Evolutionary conservation across 2,329 filamentous ascomycete species (phyloP), one percentile per base, ranked within the genome.

Genomic region (Xylaria sp.): DNA sequence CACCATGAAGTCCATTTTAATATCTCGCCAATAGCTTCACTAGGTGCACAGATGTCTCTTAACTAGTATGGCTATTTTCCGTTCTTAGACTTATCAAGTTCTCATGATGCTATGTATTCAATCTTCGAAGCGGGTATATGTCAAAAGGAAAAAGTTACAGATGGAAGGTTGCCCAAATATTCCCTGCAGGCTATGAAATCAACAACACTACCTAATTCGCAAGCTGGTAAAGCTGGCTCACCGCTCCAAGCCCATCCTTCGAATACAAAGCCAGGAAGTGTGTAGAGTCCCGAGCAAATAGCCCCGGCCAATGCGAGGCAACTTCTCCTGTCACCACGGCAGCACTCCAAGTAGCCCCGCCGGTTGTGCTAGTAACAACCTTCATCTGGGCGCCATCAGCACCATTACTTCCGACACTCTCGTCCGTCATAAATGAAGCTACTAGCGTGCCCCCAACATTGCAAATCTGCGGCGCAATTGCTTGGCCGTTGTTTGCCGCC

Each of bases 381-480:
- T 80, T 80, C 73, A 79, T 78, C 54, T 77, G 74, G 13, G 71
- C 75, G n/a, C 76, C 75, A 41, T 76, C 75, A 33, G 71, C 62
- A 4, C 73, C 69, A 8, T 52, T 69, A 6, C 52, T 59, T 4
- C 67, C 72, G 6, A 72, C 69, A 59, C 82, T 81, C 72, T 85
- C 83, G 69, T 85, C 80, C 1, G 82, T 84, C 76, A 83, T 82
- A 74, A 85, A 85, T 65, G 80, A 82, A 0, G 78, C 79, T 1
- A 82, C 80, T 8, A 85, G 72, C 0, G 77, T 81, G 8, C 79
- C 80, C 1, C 83, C 81, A 0, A 84, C 82, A 39, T 81, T 82
- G 33, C 78, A 74, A 8, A 84, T 78, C 69, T 83, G 79, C 51
- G 83, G 83, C 31, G 83, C 83, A 1, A 80, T 80, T 1, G 82